A percentile compares a stretch with the other conserved stretches of the same genome.
These are phyloP conservation scores for Arthrinium phaeospermum DNA, from an alignment of 2,329 filamentous ascomycete species.

Conservation along the genomic window DNA sequence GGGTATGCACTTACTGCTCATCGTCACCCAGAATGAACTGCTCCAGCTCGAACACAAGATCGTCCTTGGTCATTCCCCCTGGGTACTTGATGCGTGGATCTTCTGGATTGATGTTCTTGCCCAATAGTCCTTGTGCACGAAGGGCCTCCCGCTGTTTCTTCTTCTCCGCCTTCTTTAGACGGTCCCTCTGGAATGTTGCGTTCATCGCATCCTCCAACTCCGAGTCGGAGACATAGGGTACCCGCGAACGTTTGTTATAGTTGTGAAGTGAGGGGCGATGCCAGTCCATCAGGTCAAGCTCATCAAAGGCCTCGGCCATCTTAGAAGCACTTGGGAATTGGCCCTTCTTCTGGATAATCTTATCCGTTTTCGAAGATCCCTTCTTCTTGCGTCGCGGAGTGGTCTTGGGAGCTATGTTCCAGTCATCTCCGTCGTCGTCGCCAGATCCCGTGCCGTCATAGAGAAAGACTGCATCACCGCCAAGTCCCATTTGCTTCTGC, in stretches of 20 bases:
- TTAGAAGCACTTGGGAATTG: constrained; percentile 47
- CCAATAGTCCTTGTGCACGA: constrained; percentile 69
- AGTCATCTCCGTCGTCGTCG: constrained; percentile 37
- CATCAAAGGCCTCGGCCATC: constrained; percentile 61
- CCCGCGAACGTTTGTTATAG: constrained; percentile 57
- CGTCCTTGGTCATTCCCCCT: constrained; percentile 71
- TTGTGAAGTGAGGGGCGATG: constrained; percentile 68
- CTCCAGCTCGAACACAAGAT: constrained; percentile 75
- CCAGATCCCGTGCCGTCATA: constrained; percentile 54
- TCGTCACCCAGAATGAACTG: constrained; percentile 69
- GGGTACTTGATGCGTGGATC: constrained; percentile 75
- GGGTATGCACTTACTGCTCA: constrained; percentile 59
- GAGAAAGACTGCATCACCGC: constrained; percentile 62
- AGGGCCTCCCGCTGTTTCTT: constrained; percentile 75
- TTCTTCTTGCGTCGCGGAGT: constrained; percentile 37
- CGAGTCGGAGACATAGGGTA: constrained; percentile 66
- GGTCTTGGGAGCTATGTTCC: constrained; percentile 32
- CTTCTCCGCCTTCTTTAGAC: constrained; percentile 71
- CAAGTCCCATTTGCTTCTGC: constrained; percentile 68
- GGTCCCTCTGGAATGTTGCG: constrained; percentile 68
- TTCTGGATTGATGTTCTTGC: constrained; percentile 59
- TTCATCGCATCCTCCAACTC: constrained; percentile 68
- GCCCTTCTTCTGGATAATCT: constrained; percentile 36
- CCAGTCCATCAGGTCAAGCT: constrained; percentile 87
- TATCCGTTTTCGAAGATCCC: constrained; percentile 31